Evolutionary conservation across 228 moss, liverwort and hornwort species (phyloP).

Genomic region (Sphagnum fallax): DNA sequence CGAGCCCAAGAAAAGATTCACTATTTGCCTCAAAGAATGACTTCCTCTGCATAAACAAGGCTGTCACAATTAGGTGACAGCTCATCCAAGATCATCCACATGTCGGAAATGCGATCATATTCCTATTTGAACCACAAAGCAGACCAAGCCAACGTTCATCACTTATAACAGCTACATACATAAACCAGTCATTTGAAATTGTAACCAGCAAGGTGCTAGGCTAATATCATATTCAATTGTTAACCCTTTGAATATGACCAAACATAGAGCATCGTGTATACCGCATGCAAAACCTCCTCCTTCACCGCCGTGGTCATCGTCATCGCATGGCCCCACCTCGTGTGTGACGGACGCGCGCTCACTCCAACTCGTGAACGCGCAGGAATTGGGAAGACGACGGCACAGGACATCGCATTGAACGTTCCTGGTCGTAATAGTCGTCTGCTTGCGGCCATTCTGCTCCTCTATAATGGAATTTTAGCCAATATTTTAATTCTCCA

Average conservation of each 20-base stretch:
- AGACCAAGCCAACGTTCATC: neutral
- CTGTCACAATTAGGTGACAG: slow-evolving; percentile 61
- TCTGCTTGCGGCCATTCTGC: too few species aligned
- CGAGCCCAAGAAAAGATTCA: too few species aligned
- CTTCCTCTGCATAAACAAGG: slow-evolving; percentile 61
- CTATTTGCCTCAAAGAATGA: slow-evolving; percentile 37
- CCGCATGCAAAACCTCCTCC: slow-evolving; percentile 27
- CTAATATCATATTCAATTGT: neutral
- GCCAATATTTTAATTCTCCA: too few species aligned
- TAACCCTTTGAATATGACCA: neutral
- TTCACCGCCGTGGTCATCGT: too few species aligned
- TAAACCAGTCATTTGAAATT: neutral
- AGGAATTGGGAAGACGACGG: too few species aligned
- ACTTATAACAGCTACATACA: neutral
- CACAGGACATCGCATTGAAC: too few species aligned
- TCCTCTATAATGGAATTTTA: too few species aligned
- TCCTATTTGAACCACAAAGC: slow-evolving; percentile 25
- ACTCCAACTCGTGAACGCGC: too few species aligned
- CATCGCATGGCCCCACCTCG: too few species aligned
- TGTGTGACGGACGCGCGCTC: too few species aligned
- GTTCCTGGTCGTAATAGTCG: too few species aligned
- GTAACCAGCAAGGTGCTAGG: neutral
- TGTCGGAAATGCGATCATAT: slow-evolving; percentile 52
- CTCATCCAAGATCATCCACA: slow-evolving; percentile 57
- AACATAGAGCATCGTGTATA: neutral